phyloP scores from a whole-genome alignment of 208 protist species.

The Crithidia expoeki region DNA sequence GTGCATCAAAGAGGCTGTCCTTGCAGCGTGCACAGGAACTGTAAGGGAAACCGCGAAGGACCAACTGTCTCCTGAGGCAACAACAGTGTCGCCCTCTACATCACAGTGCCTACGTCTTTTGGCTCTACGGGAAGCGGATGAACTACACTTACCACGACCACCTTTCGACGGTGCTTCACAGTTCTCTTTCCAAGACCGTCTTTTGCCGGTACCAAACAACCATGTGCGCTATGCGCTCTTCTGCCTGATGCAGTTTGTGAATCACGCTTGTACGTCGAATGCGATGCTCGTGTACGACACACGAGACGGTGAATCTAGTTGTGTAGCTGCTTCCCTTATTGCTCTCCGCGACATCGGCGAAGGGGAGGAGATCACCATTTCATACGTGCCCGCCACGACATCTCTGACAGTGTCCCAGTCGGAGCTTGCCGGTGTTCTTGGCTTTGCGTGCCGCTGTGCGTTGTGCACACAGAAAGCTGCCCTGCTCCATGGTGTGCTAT shows the following conservation, averaged over 20 bases:
- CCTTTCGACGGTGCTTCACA: neutral
- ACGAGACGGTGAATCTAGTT: neutral
- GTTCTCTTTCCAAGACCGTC: neutral
- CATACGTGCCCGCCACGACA: conserved; percentile 54
- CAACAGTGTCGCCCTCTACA: neutral
- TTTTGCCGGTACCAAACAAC: neutral
- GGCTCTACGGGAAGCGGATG: neutral
- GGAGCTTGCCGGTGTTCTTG: conserved; percentile 30
- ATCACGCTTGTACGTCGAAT: conserved; percentile 71
- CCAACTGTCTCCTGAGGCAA: neutral
- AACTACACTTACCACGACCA: conserved; percentile 1
- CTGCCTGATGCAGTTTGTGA: conserved; percentile 45
- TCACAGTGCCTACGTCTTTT: neutral
- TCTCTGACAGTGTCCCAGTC: conserved; percentile 30
- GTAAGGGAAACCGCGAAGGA: neutral
- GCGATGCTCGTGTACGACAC: conserved; percentile 43
- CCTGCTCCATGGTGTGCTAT: conserved; percentile 59
- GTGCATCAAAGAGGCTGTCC: conserved; percentile 1
- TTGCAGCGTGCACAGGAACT: neutral
- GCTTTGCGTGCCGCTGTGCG: conserved; percentile 54
- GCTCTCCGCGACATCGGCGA: conserved; percentile 57
- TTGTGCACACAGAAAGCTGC: conserved; percentile 44
- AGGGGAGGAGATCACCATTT: conserved; percentile 75
- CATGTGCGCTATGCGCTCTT: conserved; percentile 28
- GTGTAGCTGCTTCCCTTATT: conserved; percentile 30